Evolutionary conservation across 164 flowering plant species (phyloP).

Genomic region (Echeveria elegans): DNA sequence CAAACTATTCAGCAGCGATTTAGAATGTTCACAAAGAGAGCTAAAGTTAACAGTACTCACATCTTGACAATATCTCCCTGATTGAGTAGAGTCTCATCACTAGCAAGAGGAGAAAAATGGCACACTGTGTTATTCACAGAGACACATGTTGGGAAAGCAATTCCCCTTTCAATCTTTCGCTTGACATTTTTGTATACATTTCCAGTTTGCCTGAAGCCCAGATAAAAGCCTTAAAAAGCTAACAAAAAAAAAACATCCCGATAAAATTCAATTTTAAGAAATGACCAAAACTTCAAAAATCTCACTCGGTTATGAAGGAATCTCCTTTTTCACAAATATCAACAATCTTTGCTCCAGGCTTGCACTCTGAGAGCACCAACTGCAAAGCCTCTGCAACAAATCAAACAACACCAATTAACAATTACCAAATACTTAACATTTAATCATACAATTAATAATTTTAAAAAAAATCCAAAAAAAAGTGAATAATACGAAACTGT

Average conservation of each 20-base stretch:
- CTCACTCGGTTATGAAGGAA: conserved; percentile 74
- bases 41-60: too few species aligned
- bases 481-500: too few species aligned
- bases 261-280: neutral
- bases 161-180: conserved; percentile 94
- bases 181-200: conserved; percentile 88
- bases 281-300: neutral
- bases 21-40: conserved; percentile 81
- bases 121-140: conserved; percentile 73
- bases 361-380: too few species aligned
- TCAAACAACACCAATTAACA: too few species aligned
- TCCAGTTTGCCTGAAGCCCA: conserved; percentile 54
- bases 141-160: too few species aligned
- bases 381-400: too few species aligned
- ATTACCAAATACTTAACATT: too few species aligned
- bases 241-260: too few species aligned
- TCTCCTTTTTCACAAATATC: conserved; percentile 89
- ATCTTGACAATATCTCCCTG: too few species aligned
- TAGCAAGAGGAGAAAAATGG: conserved; percentile 89
- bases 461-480: too few species aligned
- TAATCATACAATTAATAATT: too few species aligned
- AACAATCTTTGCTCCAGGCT: too few species aligned
- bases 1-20: conserved; percentile 11
- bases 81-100: conserved; percentile 64
- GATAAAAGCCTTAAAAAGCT: neutral